A percentile compares a stretch with the other conserved stretches of the same genome.
Conservation (phyloP, 768 basidiomycete genomes). For the Trametes coccinea region DNA sequence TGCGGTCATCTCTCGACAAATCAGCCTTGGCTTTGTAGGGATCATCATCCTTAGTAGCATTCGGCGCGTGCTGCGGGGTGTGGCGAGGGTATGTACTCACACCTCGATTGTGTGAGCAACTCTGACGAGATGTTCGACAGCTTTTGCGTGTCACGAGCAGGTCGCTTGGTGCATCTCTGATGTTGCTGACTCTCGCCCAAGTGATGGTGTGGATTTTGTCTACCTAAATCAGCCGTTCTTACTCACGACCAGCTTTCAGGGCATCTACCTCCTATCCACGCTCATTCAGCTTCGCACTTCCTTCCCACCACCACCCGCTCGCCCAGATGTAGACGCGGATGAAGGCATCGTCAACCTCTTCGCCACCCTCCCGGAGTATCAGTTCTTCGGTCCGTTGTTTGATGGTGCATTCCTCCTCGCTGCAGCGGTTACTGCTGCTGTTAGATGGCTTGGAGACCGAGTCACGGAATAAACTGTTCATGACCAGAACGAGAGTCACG, state of each 20-base stretch:
- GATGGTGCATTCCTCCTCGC: slow-evolving; percentile 70
- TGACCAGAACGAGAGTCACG: background rate
- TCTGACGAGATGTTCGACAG: slow-evolving; percentile 34
- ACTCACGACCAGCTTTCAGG: slow-evolving; percentile 41
- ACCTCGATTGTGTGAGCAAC: background rate
- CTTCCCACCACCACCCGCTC: slow-evolving; percentile 61
- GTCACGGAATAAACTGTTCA: slow-evolving; percentile 2
- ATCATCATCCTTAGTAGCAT: slow-evolving; percentile 75
- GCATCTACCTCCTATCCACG: slow-evolving; percentile 81
- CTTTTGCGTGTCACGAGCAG: slow-evolving; percentile 64
- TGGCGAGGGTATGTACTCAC: slow-evolving; percentile 50
- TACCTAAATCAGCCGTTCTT: too few species aligned
- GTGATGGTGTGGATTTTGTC: slow-evolving; percentile 58
- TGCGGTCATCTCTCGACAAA: slow-evolving; percentile 49
- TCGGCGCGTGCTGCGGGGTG: slow-evolving; percentile 66
- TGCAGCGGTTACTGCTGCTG: slow-evolving; percentile 46
- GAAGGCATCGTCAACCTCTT: slow-evolving; percentile 52
- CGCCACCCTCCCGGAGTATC: slow-evolving; percentile 69
- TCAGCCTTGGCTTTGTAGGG: slow-evolving; percentile 72
- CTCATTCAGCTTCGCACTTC: slow-evolving; percentile 80
- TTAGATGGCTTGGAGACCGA: slow-evolving; percentile 54
- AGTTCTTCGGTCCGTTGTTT: slow-evolving; percentile 72
- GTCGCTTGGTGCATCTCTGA: slow-evolving; percentile 70
- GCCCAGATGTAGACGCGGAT: slow-evolving; percentile 24
- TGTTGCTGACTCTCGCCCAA: slow-evolving; percentile 77